A percentile compares a stretch with the other conserved stretches of the same genome.
Conservation (phyloP, 1,139 yeast species). For the Petasospora rhodanensis region DNA sequence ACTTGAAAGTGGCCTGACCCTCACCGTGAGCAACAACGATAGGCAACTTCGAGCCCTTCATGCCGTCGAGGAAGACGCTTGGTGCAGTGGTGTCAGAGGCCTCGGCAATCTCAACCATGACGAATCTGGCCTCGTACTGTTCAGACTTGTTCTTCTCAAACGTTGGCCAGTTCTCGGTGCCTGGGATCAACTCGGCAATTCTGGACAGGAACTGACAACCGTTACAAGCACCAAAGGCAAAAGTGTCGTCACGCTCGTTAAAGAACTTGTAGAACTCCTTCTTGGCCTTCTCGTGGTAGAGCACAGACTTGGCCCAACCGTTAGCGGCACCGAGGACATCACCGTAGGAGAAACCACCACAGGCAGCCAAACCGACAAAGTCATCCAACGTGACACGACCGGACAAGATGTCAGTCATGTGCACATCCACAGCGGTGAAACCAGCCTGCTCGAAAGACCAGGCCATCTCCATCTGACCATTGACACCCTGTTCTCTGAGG, state of each 20-base stretch:
- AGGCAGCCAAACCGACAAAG: slow-evolving; percentile 94
- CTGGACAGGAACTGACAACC: slow-evolving; percentile 97
- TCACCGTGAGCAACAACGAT: slow-evolving; percentile 99
- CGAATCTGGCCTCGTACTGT: slow-evolving; percentile 95
- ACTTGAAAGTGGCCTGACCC: slow-evolving; percentile 76
- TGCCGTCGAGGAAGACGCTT: slow-evolving; percentile 77
- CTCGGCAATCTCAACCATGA: slow-evolving; percentile 75
- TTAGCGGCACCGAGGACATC: slow-evolving; percentile 99
- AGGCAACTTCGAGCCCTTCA: slow-evolving; percentile 90
- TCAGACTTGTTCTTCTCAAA: slow-evolving; percentile 90
- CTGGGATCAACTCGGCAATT: slow-evolving; percentile 86
- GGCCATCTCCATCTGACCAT: slow-evolving; percentile 98
- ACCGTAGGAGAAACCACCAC: slow-evolving; percentile 99
- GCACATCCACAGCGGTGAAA: slow-evolving; percentile 88
- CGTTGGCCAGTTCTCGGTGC: slow-evolving; percentile 94
- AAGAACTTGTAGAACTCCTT: slow-evolving; percentile 75
- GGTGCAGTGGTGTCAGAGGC: slow-evolving; percentile 46
- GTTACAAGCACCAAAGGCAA: slow-evolving; percentile 98
- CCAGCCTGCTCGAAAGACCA: slow-evolving; percentile 96
- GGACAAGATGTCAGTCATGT: slow-evolving; percentile 86
- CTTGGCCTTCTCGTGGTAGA: slow-evolving; percentile 76
- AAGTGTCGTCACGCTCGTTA: slow-evolving; percentile 82
- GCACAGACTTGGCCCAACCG: slow-evolving; percentile 99
- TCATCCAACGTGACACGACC: slow-evolving; percentile 71
- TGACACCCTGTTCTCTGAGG: slow-evolving; percentile 97